A percentile compares a stretch with the other conserved stretches of the same genome.
These are phyloP conservation scores for Phascolomyces articulosus DNA, from an alignment of 371 early-diverging fungal species.

Conservation along the genomic window DNA sequence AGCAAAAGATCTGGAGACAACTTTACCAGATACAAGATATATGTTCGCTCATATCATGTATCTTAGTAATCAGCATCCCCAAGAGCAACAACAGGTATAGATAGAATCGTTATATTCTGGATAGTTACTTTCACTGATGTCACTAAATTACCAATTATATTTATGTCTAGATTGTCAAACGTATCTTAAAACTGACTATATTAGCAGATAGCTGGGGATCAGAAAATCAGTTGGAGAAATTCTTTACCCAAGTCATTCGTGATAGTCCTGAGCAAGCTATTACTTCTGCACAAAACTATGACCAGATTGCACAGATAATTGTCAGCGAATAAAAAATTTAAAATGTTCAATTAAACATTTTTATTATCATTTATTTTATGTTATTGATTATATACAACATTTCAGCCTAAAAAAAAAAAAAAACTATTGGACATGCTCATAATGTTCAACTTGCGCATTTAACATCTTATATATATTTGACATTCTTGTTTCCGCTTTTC, in stretches of 20 bases:
- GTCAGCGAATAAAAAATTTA: not conserved
- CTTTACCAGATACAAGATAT: conserved; percentile 20
- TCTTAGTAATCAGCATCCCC: not conserved
- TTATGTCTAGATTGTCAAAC: conserved; percentile 27
- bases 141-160: too few species aligned
- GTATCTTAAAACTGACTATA: conserved; percentile 24
- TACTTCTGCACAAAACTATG: not conserved
- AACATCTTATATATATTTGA: conserved; percentile 41
- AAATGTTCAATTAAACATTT: not conserved
- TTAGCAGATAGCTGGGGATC: not conserved
- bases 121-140: too few species aligned
- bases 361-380: too few species aligned
- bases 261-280: conserved; percentile 13
- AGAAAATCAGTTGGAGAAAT: not conserved
- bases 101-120: not conserved
- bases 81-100: conserved; percentile 44
- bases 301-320: not conserved
- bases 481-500: conserved; percentile 38
- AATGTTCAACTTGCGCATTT: conserved; percentile 28
- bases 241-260: conserved; percentile 6
- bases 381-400: too few species aligned
- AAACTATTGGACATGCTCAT: conserved; percentile 40
- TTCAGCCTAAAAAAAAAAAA: too few species aligned
- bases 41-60: conserved; percentile 17
- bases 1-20: not conserved